phyloP scores from a whole-genome alignment of 176 grass and related monocot genomes.

The Oryza glaberrima region DNA sequence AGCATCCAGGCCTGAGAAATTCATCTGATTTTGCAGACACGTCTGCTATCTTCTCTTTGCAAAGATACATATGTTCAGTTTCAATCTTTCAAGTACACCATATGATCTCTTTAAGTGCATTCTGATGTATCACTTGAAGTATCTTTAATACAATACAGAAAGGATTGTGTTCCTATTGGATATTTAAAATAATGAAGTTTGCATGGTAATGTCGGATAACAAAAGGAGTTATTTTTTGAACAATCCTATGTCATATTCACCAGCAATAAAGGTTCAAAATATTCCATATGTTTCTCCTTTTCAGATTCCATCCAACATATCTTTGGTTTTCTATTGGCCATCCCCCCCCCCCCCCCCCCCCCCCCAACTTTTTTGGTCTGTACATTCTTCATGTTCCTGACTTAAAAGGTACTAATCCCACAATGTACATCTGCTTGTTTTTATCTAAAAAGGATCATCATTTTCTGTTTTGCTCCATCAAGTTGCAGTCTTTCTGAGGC shows the following conservation, averaged over 20 bases:
- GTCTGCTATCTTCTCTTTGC: constrained; percentile 28
- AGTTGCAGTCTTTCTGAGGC: not conserved
- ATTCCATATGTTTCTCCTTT: constrained; percentile 49
- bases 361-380: not conserved
- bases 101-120: constrained; percentile 35
- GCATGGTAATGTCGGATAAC: constrained; percentile 1
- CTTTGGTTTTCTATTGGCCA: constrained; percentile 45
- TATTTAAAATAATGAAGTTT: not conserved
- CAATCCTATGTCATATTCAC: constrained; percentile 28
- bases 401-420: constrained; percentile 25
- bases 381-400: constrained; percentile 32
- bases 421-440: constrained; percentile 29
- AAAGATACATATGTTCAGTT: constrained; percentile 36
- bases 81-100: not conserved
- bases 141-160: constrained; percentile 2
- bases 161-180: constrained; percentile 25
- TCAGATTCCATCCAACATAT: constrained; percentile 45
- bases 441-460: constrained; percentile 12
- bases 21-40: not conserved
- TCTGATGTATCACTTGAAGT: constrained; percentile 41
- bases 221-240: constrained; percentile 26
- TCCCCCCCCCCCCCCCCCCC: not conserved
- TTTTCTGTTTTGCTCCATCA: constrained; percentile 22
- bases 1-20: constrained; percentile 31
- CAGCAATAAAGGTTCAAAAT: constrained; percentile 47